Evolutionary conservation across 1,284 basidiomycete genomes (phyloP).

Genomic region (Marasmius fiardii): DNA sequence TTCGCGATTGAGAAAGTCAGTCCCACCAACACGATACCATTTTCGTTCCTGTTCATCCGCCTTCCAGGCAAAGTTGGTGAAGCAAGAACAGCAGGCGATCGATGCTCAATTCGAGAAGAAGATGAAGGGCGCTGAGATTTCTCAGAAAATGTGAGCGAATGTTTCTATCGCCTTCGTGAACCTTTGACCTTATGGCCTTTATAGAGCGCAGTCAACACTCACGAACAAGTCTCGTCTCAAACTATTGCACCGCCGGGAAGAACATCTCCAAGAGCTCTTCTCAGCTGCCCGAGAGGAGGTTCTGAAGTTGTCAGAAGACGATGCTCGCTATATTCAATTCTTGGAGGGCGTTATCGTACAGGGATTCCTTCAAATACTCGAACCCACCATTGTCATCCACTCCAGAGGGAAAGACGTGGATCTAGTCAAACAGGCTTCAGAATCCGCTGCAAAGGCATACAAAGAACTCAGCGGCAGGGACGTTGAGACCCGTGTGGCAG

Average conservation of each 20-base stretch:
- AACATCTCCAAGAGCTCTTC: conserved; percentile 91
- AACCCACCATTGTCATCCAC: conserved; percentile 61
- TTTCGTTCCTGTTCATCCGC: neutral
- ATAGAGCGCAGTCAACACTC: conserved; percentile 90
- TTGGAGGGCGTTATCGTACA: conserved; percentile 45
- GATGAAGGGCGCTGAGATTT: conserved; percentile 85
- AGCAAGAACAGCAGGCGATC: conserved; percentile 90
- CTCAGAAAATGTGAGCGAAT: conserved; percentile 87
- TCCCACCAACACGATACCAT: neutral
- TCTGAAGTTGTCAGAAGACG: conserved; percentile 63
- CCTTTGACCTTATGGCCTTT: neutral
- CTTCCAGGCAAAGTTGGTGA: conserved; percentile 91
- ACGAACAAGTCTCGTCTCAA: conserved; percentile 95
- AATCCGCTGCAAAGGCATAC: conserved; percentile 62
- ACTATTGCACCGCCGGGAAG: conserved; percentile 89
- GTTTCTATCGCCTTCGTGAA: conserved; percentile 6
- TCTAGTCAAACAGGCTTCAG: conserved; percentile 55
- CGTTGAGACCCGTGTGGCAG: conserved; percentile 62
- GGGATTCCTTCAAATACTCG: conserved; percentile 69
- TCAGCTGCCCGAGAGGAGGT: conserved; percentile 67
- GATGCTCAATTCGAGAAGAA: conserved; percentile 94
- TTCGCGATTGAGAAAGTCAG: conserved; percentile 94
- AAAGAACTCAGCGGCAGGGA: conserved; percentile 74
- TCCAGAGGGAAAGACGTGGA: conserved; percentile 63
- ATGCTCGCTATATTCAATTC: conserved; percentile 39